Base-by-base conservation (phyloP, 495 filamentous ascomycete species). In the Trichocladium uniseriatum region DNA sequence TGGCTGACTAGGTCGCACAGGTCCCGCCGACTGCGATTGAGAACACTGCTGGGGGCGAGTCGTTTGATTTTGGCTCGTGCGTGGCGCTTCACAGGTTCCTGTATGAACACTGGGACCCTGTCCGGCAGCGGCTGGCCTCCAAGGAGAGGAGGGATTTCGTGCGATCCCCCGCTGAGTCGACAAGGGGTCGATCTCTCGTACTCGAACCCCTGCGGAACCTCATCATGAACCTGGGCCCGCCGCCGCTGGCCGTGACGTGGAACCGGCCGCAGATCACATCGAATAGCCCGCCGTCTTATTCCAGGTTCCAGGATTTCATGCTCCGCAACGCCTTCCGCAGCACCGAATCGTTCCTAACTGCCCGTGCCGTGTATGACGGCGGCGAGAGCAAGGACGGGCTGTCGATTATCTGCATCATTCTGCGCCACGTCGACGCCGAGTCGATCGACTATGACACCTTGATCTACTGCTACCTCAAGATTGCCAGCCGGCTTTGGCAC, bases 231-330 rank as follows among this genome's bases (percentile, higher is more conserved):
- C 65, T 84, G 27, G 80, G 80, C 6, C 74, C 79, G 14, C 80
- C 80, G 16, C 79, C 79, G 16, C 63, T 82, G 52, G 78, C 80
- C 49, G 75, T 83, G 14, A 78, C 77, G 10, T 79, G 79, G 70
- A 81, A 81, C 44, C 69, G 77, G 42, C 80, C 79, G 40, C 71
- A 75, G 32, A 74, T 81, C 19, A 72, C 76, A 13, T 60, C 71
- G 4, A 82, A 80, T 55, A 75, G 57, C 16, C 78, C 79, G 20
- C 74, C 77, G 3, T 68, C 71, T 14, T 84, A 84, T 57, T 81
- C 78, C 11, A 69, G 80, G 43, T 84, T 82, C 58, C 80, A 84
- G 56, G 72, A 83, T 54, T 84, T 84, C 52, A 84, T 84, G 80
- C 69, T 84, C 29, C 72, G 72, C 27, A 81, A 84, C 52, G 79